A percentile compares a stretch with the other conserved stretches of the same genome.
These are phyloP conservation scores for Xylariaceae sp. DNA, from an alignment of 2,329 filamentous ascomycete genomes.

Conservation along the genomic window DNA sequence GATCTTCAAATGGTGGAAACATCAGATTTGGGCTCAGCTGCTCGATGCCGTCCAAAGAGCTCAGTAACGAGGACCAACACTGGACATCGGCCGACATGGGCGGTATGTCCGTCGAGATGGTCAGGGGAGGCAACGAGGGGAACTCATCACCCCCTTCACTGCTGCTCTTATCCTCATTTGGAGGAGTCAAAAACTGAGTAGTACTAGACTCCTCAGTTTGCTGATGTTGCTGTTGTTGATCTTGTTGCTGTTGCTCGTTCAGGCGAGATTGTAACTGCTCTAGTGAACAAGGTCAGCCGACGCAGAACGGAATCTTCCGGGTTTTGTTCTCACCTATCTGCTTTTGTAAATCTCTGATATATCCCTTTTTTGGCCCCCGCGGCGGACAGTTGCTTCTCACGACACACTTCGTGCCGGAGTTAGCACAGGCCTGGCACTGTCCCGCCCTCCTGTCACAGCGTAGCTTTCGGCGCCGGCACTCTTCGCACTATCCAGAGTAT, in stretches of 20 bases:
- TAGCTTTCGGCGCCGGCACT: neutral
- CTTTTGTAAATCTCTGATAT: constrained; percentile 7
- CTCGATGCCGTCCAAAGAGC: no score
- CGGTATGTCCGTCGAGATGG: no score
- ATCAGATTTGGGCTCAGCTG: neutral
- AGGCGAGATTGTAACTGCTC: constrained; percentile 1
- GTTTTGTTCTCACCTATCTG: constrained; percentile 6
- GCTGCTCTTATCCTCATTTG: no score
- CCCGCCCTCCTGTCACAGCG: constrained; percentile 1
- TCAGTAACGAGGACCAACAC: no score
- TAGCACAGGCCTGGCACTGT: constrained; percentile 5
- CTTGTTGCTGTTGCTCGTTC: neutral
- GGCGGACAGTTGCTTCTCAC: constrained; percentile 6
- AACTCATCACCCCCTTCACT: no score
- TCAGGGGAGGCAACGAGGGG: no score
- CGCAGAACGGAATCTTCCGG: no score
- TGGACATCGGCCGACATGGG: no score
- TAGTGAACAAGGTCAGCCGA: neutral
- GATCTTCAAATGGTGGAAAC: neutral
- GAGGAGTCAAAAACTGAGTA: no score
- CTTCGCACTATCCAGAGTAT: neutral
- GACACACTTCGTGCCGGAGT: constrained; percentile 4
- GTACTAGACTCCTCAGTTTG: no score
- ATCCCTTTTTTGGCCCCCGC: constrained; percentile 13
- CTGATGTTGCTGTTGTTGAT: neutral